These are phyloP conservation scores for Baudoinia panamericana DNA, from an alignment of 495 filamentous ascomycete genomes.

Conservation along the genomic window DNA sequence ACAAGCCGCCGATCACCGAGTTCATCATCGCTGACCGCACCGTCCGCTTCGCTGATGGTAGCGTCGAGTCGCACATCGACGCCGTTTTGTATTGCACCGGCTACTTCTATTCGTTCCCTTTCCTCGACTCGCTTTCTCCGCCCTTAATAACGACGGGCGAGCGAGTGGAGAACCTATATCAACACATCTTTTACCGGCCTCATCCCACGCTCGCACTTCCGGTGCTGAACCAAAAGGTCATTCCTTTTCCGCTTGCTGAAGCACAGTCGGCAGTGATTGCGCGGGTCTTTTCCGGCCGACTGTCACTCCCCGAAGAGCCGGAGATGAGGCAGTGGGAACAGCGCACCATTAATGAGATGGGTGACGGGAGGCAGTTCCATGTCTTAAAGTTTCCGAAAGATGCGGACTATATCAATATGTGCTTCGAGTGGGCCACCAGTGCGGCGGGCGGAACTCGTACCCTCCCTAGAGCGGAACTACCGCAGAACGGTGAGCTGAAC, in stretches of 20 bases:
- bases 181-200: slow-evolving; percentile 62
- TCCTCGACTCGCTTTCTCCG: slow-evolving; percentile 46
- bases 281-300: slow-evolving; percentile 55
- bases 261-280: slow-evolving; percentile 67
- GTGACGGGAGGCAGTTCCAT: slow-evolving; percentile 46
- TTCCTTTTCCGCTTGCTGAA: slow-evolving; percentile 71
- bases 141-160: slow-evolving; percentile 52
- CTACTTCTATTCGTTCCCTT: slow-evolving; percentile 60
- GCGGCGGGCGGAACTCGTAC: too few species aligned
- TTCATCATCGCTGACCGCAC: slow-evolving; percentile 39
- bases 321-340: slow-evolving; percentile 60
- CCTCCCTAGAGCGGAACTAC: too few species aligned
- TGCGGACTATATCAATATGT: slow-evolving; percentile 60
- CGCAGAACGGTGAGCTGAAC: neutral
- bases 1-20: slow-evolving; percentile 45
- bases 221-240: slow-evolving; percentile 60
- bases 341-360: slow-evolving; percentile 29
- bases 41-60: slow-evolving; percentile 42
- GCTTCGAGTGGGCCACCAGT: slow-evolving; percentile 46
- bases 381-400: slow-evolving; percentile 60
- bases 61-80: slow-evolving; percentile 47
- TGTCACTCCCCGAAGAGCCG: slow-evolving; percentile 44
- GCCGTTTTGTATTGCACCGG: slow-evolving; percentile 61
- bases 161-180: slow-evolving; percentile 54
- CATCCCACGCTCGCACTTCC: slow-evolving; percentile 71